Base-by-base conservation (phyloP, 257 asterid species). In the Fraxinus excelsior region DNA sequence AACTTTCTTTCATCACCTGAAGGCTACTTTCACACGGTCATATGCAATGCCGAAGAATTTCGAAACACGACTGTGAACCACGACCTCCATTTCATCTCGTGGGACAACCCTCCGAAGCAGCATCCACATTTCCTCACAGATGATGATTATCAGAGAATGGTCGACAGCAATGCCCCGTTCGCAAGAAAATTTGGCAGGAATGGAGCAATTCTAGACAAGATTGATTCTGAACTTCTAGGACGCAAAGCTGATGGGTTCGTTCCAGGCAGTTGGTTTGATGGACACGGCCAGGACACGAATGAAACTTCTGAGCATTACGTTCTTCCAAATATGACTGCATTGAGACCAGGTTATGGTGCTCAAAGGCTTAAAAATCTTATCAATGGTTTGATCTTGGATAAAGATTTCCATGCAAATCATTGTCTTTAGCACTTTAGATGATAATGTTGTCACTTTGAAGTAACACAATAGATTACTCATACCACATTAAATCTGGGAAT, bases 91-190 rank as follows among this genome's bases (percentile, higher is more conserved):
- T 90, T 86, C 83, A 92, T 92, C 75, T 92, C 96, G 73, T 92
- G 97, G 97, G 97, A 92, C 80, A 87, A 90, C 73, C 97, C 96
- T 70, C 97, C 97, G 7, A 87, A 90, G 80, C 97, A 92, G 84
- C 96, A 92, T 77, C 97, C 97, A 0, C 96, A 88, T 84, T 87
- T 85, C 87, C 90, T 92, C 68, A 76, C 85, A 2, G 58, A 53
- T 29, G 40, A 80, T 3, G 90, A 90, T 74, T 87, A 85, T 71
- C 84, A 81, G 79, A 85, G 73, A 76, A 90, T 92, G 96, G 81
- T 87, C 8, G 87, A 84, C 31, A 90, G 97, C 72, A 89, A 88
- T 74, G 86, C 96, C 21, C 90, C 97, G 5, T 92, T 92, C 70
- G 97, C 93, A 78, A 76, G 96, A 76, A 92, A 92, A 81, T 89